A percentile compares a stretch with the other conserved stretches of the same genome.
phyloP scores from a whole-genome alignment of 2,329 filamentous ascomycete species.

The Paecilomyces sp. region DNA sequence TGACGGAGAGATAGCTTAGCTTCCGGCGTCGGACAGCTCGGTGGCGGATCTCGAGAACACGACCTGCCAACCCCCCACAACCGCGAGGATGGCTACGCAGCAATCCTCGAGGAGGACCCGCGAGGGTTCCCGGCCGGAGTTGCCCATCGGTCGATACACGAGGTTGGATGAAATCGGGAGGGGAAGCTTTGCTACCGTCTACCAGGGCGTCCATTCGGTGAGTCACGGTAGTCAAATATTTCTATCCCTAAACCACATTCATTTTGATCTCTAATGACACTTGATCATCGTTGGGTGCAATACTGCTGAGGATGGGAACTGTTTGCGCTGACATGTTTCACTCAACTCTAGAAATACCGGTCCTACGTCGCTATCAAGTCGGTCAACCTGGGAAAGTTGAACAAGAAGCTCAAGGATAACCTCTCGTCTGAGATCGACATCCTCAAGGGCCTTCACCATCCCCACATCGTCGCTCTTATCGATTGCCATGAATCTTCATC shows the following conservation, averaged over 20 bases:
- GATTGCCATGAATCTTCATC: constrained; percentile 81
- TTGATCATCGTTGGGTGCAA: not conserved
- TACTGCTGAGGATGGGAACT: not conserved
- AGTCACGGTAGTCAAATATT: constrained; percentile 26
- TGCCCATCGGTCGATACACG: constrained; percentile 65
- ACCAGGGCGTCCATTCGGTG: constrained; percentile 78
- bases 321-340: not conserved
- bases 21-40: not conserved
- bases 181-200: constrained; percentile 96
- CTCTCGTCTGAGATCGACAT: constrained; percentile 94
- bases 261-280: not conserved
- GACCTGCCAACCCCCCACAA: constrained; percentile 18
- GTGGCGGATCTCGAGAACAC: constrained; percentile 1
- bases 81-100: constrained; percentile 35
- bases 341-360: constrained; percentile 58
- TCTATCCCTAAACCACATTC: not conserved
- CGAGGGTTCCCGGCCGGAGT: constrained; percentile 23
- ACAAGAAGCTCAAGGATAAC: constrained; percentile 94
- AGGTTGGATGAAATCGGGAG: constrained; percentile 88
- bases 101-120: constrained; percentile 36
- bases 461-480: constrained; percentile 93
- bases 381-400: constrained; percentile 81
- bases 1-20: constrained; percentile 18
- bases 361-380: constrained; percentile 93
- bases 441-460: constrained; percentile 85